A percentile compares a stretch with the other conserved stretches of the same genome.
Evolutionary conservation across 768 basidiomycete species (phyloP).

Genomic region (Strobilomyces confusus): DNA sequence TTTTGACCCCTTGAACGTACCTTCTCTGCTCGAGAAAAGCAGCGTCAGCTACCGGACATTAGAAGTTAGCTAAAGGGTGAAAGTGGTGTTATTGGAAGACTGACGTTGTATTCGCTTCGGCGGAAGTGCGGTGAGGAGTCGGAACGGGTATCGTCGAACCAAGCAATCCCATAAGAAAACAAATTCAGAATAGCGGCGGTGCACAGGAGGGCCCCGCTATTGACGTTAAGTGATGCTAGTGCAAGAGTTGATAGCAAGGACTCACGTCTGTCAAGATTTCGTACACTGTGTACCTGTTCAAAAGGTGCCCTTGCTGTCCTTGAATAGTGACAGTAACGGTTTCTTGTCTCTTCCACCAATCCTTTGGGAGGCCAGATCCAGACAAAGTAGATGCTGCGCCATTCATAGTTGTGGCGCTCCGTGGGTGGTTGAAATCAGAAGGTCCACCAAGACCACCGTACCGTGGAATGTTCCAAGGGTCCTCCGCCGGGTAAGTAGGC

Average conservation of each 20-base stretch:
- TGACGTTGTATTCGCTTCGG: conserved; percentile 90
- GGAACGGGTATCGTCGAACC: conserved; percentile 86
- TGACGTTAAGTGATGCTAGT: neutral
- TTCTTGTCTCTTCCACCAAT: conserved; percentile 89
- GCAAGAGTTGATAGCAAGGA: conserved; percentile 11
- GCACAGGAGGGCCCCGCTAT: conserved; percentile 65
- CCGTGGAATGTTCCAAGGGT: conserved; percentile 57
- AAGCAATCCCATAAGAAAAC: conserved; percentile 86
- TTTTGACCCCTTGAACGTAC: conserved; percentile 33
- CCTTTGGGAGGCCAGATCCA: conserved; percentile 66
- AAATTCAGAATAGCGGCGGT: conserved; percentile 92
- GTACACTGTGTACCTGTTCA: conserved; percentile 85
- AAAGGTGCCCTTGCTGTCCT: conserved; percentile 89
- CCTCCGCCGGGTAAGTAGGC: conserved; percentile 57
- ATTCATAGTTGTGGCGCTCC: conserved; percentile 31
- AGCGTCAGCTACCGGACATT: conserved; percentile 61
- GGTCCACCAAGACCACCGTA: conserved; percentile 27
- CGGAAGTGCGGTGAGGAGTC: conserved; percentile 80
- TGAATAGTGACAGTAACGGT: conserved; percentile 64
- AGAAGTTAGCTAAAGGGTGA: conserved; percentile 4
- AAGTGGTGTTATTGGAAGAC: conserved; percentile 26
- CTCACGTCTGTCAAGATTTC: conserved; percentile 74
- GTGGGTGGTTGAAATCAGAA: conserved; percentile 24
- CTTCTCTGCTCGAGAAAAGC: conserved; percentile 89
- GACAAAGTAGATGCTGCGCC: conserved; percentile 56